Evolutionary conservation across 768 basidiomycete genomes (phyloP), one percentile per base, ranked within the genome.

Genomic region (Kwoniella mangroviensis): DNA sequence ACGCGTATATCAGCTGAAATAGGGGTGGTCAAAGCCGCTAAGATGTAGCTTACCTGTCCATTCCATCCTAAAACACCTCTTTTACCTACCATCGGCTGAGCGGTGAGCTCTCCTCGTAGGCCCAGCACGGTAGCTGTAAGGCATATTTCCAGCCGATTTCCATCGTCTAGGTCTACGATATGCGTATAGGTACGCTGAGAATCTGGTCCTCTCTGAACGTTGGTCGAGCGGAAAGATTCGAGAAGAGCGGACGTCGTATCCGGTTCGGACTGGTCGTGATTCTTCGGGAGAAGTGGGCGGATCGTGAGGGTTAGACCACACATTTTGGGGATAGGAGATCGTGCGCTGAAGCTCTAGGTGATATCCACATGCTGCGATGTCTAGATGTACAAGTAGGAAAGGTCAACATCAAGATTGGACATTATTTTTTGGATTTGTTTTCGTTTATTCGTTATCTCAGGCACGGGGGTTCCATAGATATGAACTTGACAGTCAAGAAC

Each of bases 1-100:
- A 19, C 40, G 28, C 9, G 24, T 51, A 42, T n/a, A 63, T 61
- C 66, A 63, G 54, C 45, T 49, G 13, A 13, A 49, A 49, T 24
- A 7, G 40, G 10, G 24, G 6, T 17, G 7, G 3, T 6, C 57
- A 40, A 12, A 34, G 28, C 3, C 15, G 13, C n/a, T n/a, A n/a
- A 13, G 42, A 15, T 3, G 12, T 6, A 58, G 6, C 69, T 22
- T 55, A 77, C 75, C 72, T 83, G 82, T 13, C 82, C 82, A 65
- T 83, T 83, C 79, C 81, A 82, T 19, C 73, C 79, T 19, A 83
- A 66, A 5, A 81, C 70, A 3, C 79, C 79, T 26, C 75, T 49
- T 11, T 70, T 45, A 1, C 75, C 77, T 0, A 80, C 62, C 12
- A 83, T n/a, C 1, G 82, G 82, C 60, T 83, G 82, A 15, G 52